phyloP scores from a whole-genome alignment of 441 rosid genomes.

The Arabidopsis hybrid region DNA sequence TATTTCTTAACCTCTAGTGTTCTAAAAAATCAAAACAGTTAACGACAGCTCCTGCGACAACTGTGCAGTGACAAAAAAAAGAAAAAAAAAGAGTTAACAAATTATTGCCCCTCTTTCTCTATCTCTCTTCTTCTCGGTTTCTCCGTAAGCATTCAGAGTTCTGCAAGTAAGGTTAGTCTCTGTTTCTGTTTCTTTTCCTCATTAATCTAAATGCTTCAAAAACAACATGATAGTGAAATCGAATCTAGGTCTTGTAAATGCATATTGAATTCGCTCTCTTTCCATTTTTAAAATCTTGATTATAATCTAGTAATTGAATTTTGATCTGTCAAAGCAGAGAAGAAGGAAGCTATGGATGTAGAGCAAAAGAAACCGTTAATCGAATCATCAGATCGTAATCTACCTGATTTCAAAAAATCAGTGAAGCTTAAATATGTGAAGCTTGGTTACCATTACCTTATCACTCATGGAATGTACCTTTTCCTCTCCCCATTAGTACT shows the following conservation, averaged over 20 bases:
- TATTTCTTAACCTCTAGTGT: neutral
- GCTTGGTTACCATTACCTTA: slow-evolving; percentile 66
- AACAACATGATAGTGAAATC: neutral
- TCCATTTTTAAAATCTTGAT: slow-evolving; percentile 5
- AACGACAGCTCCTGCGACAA: slow-evolving; percentile 16
- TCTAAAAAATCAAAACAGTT: neutral
- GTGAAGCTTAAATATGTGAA: slow-evolving; percentile 64
- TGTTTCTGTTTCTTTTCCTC: slow-evolving; percentile 24
- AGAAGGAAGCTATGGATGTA: slow-evolving; percentile 15
- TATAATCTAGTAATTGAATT: slow-evolving; percentile 3
- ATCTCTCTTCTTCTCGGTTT: slow-evolving; percentile 29
- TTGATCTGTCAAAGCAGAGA: slow-evolving; percentile 4
- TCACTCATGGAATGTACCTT: slow-evolving; percentile 71
- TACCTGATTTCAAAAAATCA: slow-evolving; percentile 65
- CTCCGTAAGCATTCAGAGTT: slow-evolving; percentile 37
- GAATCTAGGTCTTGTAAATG: slow-evolving; percentile 14
- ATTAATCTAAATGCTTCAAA: neutral
- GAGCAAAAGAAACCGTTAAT: slow-evolving; percentile 34
- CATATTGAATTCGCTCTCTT: slow-evolving; percentile 4
- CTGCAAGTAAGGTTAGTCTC: slow-evolving; percentile 36
- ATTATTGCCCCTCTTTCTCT: neutral
- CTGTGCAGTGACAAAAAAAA: neutral
- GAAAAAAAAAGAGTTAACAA: neutral
- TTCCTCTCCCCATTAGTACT: slow-evolving; percentile 53
- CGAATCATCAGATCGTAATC: slow-evolving; percentile 38